Base-by-base conservation (phyloP, 2,329 filamentous ascomycete genomes). In the Blumeriella jaapii region DNA sequence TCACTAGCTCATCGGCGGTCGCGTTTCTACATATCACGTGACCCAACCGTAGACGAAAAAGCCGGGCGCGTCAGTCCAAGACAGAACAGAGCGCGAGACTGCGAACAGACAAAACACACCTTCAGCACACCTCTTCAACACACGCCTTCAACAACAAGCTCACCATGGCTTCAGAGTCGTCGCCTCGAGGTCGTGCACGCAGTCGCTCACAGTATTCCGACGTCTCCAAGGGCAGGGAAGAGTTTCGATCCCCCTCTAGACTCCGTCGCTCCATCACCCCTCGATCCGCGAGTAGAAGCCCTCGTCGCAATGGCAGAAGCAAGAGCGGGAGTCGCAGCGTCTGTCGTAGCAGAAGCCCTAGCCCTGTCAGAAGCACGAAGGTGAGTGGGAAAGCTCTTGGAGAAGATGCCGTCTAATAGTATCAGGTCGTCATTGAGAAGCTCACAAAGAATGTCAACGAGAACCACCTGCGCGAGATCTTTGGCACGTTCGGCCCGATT, bases 401-500 rank as follows among this genome's bases (percentile, higher is more conserved):
- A 38, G 29, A 45, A 26, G 14, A 24, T 5, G 9, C 2, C 36
- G 27, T 23, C 40, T 51, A 41, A 54, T 20, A 18, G 14, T 16
- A 25, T 8, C 51, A 95, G 83, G 87, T 98, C 55, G 85, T 98
- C 12, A 82, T 98, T 29, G 91, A 98, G 60, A 87, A 93, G 44
- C 68, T 98, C 53, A 93, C 89, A 3, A 94, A 93, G 59, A 96
- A 94, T 53, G 80, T 98, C 49, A 93, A 83, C 39, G 83, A 89
- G 56, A 72, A 73, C 12, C 91, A 98, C 53, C 65, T 98, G 5
- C 72, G 75, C 47, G 91, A 98, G 57, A 94, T 98, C 41, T 98
- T 98, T 55, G 81, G 83, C 31, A 70, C 74, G 23, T 98, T 91
- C 56, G 91, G 91, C 32, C 69, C 71, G 13, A 93, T 98, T 49